phyloP scores from a whole-genome alignment of 192 early-diverging fungal species.

The Gryganskiella cystojenkinii region DNA sequence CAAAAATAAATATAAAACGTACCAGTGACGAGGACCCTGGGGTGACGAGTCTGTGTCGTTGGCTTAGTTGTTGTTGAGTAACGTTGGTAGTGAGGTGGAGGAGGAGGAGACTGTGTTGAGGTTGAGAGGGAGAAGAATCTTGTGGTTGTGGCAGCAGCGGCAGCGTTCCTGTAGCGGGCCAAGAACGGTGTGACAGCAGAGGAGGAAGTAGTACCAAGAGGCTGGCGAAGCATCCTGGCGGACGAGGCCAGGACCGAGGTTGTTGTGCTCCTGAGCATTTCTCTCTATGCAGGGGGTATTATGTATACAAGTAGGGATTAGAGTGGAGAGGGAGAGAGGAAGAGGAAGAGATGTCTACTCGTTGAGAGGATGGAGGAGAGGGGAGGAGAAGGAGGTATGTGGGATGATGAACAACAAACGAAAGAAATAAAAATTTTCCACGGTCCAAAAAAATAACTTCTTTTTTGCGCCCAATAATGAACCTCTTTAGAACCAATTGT shows the following conservation, averaged over 20 bases:
- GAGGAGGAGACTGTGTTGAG: background rate
- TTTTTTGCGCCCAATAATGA: background rate
- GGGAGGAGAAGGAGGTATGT: background rate
- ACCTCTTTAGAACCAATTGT: no score
- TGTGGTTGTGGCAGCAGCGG: slow-evolving; percentile 1
- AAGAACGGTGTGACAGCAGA: no score
- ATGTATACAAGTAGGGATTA: background rate
- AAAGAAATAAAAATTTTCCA: slow-evolving; percentile 1
- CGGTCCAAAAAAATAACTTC: background rate
- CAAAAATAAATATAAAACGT: slow-evolving; percentile 4
- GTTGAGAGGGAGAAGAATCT: slow-evolving; percentile 24
- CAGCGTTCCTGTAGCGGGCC: slow-evolving; percentile 4
- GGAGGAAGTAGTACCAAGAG: background rate
- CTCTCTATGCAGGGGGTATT: background rate
- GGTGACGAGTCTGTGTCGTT: slow-evolving; percentile 36
- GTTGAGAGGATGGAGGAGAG: slow-evolving; percentile 4
- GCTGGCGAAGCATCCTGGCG: slow-evolving; percentile 15
- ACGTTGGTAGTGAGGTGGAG: slow-evolving; percentile 2
- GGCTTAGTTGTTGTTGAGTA: background rate
- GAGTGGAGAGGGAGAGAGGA: background rate
- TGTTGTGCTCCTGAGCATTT: slow-evolving; percentile 13
- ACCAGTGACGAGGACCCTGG: slow-evolving; percentile 71
- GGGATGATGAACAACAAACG: background rate
- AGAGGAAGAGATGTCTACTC: no score
- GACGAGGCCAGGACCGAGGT: slow-evolving; percentile 10